These are phyloP conservation scores for Trichoderma gracile DNA, from an alignment of 2,329 filamentous ascomycete species.

Conservation along the genomic window DNA sequence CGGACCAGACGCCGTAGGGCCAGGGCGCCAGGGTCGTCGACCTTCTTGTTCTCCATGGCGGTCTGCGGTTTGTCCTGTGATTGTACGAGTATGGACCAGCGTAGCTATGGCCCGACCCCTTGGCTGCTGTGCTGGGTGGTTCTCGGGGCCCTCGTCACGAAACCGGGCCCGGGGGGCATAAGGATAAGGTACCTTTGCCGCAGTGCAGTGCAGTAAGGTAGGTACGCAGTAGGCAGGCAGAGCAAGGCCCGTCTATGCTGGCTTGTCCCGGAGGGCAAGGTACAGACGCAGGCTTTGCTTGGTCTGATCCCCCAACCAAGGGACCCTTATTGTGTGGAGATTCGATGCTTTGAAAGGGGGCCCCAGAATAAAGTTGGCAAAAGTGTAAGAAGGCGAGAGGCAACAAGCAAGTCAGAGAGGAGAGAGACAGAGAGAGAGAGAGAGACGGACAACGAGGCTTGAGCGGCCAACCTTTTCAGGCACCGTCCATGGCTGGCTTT, in stretches of 20 bases:
- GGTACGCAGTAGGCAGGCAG: too few species aligned
- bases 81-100: too few species aligned
- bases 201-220: too few species aligned
- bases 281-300: slow-evolving; percentile 2
- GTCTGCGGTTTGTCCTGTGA: neutral
- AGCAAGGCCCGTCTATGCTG: too few species aligned
- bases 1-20: slow-evolving; percentile 39
- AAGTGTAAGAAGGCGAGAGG: slow-evolving; percentile 9
- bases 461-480: slow-evolving; percentile 19
- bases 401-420: neutral
- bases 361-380: neutral
- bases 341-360: neutral
- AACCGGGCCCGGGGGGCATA: slow-evolving; percentile 2
- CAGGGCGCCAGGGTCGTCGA: slow-evolving; percentile 37
- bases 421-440: neutral
- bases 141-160: slow-evolving; percentile 6
- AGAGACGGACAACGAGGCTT: too few species aligned
- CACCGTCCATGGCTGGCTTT: slow-evolving; percentile 31
- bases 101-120: slow-evolving; percentile 9
- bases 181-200: neutral
- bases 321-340: slow-evolving; percentile 11
- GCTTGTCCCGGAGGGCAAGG: neutral
- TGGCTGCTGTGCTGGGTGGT: slow-evolving; percentile 18
- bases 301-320: neutral
- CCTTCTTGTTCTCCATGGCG: slow-evolving; percentile 39